Base-by-base conservation (phyloP, 345 rosid species). In the Durio zibethinus region DNA sequence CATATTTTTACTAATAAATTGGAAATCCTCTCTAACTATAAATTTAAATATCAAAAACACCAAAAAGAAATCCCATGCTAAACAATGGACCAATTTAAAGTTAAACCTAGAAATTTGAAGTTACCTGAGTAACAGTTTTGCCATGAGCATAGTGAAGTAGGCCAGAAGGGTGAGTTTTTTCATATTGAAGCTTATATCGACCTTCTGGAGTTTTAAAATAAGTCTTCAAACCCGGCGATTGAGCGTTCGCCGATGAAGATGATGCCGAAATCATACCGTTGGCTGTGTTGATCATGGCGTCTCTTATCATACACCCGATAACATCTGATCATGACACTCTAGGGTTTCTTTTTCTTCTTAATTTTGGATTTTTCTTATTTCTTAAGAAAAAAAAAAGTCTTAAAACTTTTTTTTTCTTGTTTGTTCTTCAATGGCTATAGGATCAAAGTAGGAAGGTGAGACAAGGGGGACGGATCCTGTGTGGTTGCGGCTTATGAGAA, bases 151-250 rank as follows among this genome's bases (percentile, higher is more conserved):
- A 94, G 86, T 94, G 98, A 83, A 97, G 98, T 64, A 94, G 91
- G 60, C 97, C 93, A 35, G 99, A 88, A 33, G 98, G 95, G 71
- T 94, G 94, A 16, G 98, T 93, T 85, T 97, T 97, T 85, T 94
- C 99, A 72, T 89, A 91, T 83, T 90, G 98, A 79, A 97, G 98
- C 88, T 97, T 97, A 74, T 97, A 97, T 57, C 97, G 90, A 11
- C 99, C 99, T 73, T 97, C 99, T 2, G 97, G 98, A 60, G 99
- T 92, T 85, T 97, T 97, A 85, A 94, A 92, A 83, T 94, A 92
- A 78, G 98, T 97, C 89, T 97, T 97, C 76, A 97, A 86, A 10
- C 98, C 99, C 73, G 98, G 94, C 14, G 93, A 80, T 78, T 92
- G 97, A 47, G 89, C 82, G 89, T 85, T 93, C 47, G 89, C 92